Evolutionary conservation across 2,329 filamentous ascomycete genomes (phyloP).

Genomic region (Setomelanomma holmii): DNA sequence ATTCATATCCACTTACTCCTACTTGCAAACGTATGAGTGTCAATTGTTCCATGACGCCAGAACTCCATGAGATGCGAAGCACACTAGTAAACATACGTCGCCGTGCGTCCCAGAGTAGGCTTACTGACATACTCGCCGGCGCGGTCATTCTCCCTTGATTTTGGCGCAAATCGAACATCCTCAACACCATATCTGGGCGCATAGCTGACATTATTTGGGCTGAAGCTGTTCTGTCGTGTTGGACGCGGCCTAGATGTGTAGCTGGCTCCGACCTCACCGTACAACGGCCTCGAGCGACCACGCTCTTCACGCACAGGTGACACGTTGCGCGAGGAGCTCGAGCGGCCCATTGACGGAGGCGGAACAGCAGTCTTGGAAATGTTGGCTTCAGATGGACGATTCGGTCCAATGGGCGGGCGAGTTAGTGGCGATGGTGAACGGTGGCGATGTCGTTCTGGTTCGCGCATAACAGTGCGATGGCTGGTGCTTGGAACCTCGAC

Average conservation of each 20-base stretch:
- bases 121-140: slow-evolving; percentile 28
- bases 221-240: slow-evolving; percentile 39
- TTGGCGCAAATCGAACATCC: slow-evolving; percentile 43
- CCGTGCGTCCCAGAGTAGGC: slow-evolving; percentile 31
- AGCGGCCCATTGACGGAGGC: slow-evolving; percentile 27
- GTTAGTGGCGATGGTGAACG: slow-evolving; percentile 39
- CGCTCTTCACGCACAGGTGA: slow-evolving; percentile 35
- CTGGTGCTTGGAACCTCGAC: slow-evolving; percentile 32
- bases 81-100: slow-evolving; percentile 42
- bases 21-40: background rate
- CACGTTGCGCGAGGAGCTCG: slow-evolving; percentile 26
- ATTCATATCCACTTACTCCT: too few relatives aligned
- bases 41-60: background rate
- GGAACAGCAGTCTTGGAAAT: slow-evolving; percentile 18
- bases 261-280: slow-evolving; percentile 29
- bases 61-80: background rate
- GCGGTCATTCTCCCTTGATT: slow-evolving; percentile 28
- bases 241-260: slow-evolving; percentile 17
- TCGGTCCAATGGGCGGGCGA: slow-evolving; percentile 43
- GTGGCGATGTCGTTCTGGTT: slow-evolving; percentile 37
- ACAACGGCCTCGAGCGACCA: slow-evolving; percentile 30
- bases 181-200: slow-evolving; percentile 41
- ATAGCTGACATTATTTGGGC: slow-evolving; percentile 42
- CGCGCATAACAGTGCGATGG: slow-evolving; percentile 42
- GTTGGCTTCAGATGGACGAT: slow-evolving; percentile 33